phyloP scores from a whole-genome alignment of 2,329 filamentous ascomycete genomes.

The Pestalotiopsis sp. region DNA sequence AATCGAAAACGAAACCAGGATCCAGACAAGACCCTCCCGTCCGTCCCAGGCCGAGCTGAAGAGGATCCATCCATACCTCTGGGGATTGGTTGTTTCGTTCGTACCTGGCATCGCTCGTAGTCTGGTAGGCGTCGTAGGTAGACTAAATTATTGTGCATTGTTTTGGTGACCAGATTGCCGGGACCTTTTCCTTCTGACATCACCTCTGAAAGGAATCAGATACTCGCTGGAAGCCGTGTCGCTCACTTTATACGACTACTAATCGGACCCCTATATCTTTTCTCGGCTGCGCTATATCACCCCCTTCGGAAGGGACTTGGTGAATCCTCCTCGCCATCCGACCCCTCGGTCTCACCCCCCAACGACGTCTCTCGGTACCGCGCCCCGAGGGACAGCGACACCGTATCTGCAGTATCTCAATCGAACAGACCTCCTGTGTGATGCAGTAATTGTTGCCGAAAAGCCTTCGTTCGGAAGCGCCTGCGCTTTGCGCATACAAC shows the following conservation, averaged over 20 bases:
- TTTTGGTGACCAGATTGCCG: not conserved
- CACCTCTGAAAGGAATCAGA: not conserved
- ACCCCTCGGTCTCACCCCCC: conserved; percentile 10
- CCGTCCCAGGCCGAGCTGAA: not conserved
- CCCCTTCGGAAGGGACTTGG: not conserved
- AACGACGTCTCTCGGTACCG: not conserved
- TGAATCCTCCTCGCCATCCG: not conserved
- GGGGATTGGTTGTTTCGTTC: not conserved
- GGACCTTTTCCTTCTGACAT: conserved; percentile 5
- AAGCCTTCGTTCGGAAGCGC: conserved; percentile 18
- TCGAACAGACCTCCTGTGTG: conserved; percentile 14
- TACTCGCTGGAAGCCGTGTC: not conserved
- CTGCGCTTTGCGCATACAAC: conserved; percentile 24
- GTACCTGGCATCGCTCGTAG: not conserved
- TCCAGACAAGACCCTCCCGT: not conserved
- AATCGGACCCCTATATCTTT: not conserved
- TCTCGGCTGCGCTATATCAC: not conserved
- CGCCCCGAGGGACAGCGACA: not conserved
- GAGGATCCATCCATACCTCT: not conserved
- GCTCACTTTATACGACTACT: not conserved
- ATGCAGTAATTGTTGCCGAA: conserved; percentile 21
- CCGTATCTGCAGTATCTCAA: not conserved
- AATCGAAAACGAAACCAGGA: not conserved
- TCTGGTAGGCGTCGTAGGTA: not conserved
- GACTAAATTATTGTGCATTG: not conserved